Evolutionary conservation across 805 yeast genomes (phyloP), one percentile per base, ranked within the genome.

Genomic region (Saccharomycopsis fermentans): DNA sequence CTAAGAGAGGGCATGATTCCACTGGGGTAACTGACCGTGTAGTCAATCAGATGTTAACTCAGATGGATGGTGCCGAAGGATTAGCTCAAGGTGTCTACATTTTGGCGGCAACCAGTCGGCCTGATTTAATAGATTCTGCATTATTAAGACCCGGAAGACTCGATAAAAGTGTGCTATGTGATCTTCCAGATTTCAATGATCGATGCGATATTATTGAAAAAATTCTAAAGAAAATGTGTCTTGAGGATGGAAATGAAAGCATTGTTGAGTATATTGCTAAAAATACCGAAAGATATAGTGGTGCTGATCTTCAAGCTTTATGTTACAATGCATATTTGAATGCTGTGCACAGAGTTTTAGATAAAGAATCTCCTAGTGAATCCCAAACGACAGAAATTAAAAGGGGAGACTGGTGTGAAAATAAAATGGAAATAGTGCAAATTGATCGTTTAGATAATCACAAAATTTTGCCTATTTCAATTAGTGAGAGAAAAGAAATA

Each of bases 31-130:
- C 98, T 2, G 99, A 94, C 69, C 79, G 99, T 65, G 97, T 94
- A 47, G 99, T 94, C 27, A 94, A 94, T 71, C 99, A 94, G 69
- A 81, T 94, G 82, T 79, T 94, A 66, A 94, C 99, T 0, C 97
- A 94, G 69, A 91, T 94, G 96, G 99, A 94, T 71, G 99, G 99
- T 73, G 98, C 98, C 0, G 98, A 94, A 70, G 97, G 98, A 0
- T 75, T 91, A 32, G 97, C 91, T 66, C 27, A 14, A 21, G 97
- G 98, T 2, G 98, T 94, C 1, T 92, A 94, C 68, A 96, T 94
- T 0, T 75, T 94, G 27, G 98, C 98, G 0, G 99, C 98, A 1
- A 94, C 98, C 0, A 84, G 94, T 65, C 78, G 99, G 65, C 99
- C 99, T 0, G 99, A 94, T 67, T 77, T 94, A 64, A 91, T 94